Conservation (phyloP, 768 basidiomycete species). For the Leccinellum rugosiceps region DNA sequence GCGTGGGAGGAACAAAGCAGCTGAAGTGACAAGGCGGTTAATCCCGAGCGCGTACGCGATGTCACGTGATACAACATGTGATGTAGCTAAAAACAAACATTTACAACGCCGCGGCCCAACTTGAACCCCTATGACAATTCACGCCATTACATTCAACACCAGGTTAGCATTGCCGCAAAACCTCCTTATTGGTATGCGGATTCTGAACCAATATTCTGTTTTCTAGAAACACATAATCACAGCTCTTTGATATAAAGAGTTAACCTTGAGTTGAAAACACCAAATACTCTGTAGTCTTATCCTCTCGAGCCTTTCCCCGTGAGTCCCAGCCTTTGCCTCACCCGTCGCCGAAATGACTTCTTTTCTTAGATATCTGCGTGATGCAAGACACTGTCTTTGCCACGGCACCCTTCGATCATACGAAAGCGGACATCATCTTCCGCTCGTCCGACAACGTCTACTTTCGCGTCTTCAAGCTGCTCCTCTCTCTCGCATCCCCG, state of each 20-base stretch:
- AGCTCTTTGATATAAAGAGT: not conserved
- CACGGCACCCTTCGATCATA: conserved; percentile 17
- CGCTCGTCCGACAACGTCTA: conserved; percentile 27
- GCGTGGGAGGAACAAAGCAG: not conserved
- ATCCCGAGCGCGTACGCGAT: too few species aligned
- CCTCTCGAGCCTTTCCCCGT: not conserved
- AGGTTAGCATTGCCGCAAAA: too few species aligned
- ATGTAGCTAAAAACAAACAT: too few species aligned
- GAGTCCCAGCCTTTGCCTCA: not conserved
- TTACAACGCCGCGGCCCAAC: too few species aligned
- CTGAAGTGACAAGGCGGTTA: too few species aligned
- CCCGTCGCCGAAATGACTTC: not conserved
- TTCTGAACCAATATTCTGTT: too few species aligned
- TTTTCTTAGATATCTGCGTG: not conserved
- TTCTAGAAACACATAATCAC: not conserved
- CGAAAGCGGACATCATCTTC: conserved; percentile 22
- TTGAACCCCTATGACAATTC: too few species aligned
- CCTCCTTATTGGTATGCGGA: too few species aligned
- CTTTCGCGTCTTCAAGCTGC: conserved; percentile 29
- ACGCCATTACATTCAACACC: not conserved
- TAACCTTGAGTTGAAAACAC: not conserved
- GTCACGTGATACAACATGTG: not conserved
- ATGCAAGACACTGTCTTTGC: conserved; percentile 2
- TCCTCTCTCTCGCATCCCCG: conserved; percentile 33
- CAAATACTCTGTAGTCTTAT: not conserved